Evolutionary conservation across 164 flowering plant species (phyloP).

Genomic region (Akebia trifoliata): DNA sequence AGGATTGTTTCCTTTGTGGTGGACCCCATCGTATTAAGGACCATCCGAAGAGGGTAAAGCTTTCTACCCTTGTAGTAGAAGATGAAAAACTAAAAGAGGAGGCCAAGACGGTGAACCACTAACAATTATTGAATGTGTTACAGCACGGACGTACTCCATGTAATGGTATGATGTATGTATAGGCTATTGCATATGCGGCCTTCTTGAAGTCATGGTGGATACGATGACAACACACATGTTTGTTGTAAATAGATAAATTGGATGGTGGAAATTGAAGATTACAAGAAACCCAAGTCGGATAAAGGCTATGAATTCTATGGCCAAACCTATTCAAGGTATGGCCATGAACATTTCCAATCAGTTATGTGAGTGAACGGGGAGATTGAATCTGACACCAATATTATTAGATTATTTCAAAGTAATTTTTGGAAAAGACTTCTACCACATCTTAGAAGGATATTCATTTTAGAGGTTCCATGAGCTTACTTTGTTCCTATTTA

Average conservation of each 20-base stretch:
- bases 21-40: neutral
- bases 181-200: neutral
- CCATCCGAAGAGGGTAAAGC: neutral
- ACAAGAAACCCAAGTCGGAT: neutral
- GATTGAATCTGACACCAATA: neutral
- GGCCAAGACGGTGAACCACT: neutral
- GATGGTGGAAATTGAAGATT: neutral
- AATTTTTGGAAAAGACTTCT: constrained; percentile 8
- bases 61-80: neutral
- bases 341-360: neutral
- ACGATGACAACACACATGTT: neutral
- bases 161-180: neutral
- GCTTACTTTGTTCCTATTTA: constrained; percentile 6
- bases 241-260: neutral
- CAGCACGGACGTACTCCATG: neutral
- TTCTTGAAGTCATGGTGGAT: neutral
- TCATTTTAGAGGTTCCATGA: neutral
- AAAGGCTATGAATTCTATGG: constrained; percentile 4
- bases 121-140: neutral
- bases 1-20: neutral
- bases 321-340: neutral
- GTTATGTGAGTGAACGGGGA: neutral
- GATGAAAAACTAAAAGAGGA: neutral
- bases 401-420: constrained; percentile 14
- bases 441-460: constrained; percentile 9